phyloP scores from a whole-genome alignment of 306 rosid species.

The apple (Malus domestica) region DNA sequence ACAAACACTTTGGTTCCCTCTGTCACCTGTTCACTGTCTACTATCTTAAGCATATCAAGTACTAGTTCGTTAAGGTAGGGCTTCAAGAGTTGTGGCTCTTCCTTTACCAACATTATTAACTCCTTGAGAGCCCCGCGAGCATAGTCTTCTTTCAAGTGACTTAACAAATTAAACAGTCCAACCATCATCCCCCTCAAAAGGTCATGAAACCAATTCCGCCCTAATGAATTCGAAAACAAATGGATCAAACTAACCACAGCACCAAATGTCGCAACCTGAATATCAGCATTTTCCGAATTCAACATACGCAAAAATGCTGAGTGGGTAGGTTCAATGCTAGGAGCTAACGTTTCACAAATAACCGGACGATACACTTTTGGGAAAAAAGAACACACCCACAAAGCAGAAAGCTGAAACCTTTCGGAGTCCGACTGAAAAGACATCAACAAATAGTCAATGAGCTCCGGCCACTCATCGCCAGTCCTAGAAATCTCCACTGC shows the following conservation, averaged over 20 bases:
- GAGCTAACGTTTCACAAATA: neutral
- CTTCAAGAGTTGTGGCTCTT: neutral
- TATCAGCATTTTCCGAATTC: constrained; percentile 4
- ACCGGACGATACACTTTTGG: neutral
- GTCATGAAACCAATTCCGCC: constrained; percentile 12
- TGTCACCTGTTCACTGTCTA: neutral
- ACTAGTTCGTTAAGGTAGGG: constrained; percentile 11
- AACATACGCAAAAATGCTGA: neutral
- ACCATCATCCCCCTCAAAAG: constrained; percentile 11
- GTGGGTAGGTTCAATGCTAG: neutral
- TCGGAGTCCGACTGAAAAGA: neutral
- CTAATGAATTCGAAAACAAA: neutral
- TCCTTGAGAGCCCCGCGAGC: constrained; percentile 6
- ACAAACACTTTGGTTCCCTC: constrained; percentile 3
- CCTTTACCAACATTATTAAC: constrained; percentile 12
- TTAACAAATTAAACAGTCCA: constrained; percentile 3
- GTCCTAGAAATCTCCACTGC: neutral
- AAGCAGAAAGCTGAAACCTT: neutral
- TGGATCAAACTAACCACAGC: constrained; percentile 9
- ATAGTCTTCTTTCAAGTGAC: constrained; percentile 4
- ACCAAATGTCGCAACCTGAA: constrained; percentile 8
- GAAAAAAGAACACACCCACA: constrained; percentile 3
- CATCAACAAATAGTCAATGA: neutral
- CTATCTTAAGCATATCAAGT: constrained; percentile 8
- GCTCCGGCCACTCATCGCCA: constrained; percentile 3